Evolutionary conservation across 768 basidiomycete species (phyloP), one percentile per base, ranked within the genome.

Genomic region (Melanogaster broomeanus): DNA sequence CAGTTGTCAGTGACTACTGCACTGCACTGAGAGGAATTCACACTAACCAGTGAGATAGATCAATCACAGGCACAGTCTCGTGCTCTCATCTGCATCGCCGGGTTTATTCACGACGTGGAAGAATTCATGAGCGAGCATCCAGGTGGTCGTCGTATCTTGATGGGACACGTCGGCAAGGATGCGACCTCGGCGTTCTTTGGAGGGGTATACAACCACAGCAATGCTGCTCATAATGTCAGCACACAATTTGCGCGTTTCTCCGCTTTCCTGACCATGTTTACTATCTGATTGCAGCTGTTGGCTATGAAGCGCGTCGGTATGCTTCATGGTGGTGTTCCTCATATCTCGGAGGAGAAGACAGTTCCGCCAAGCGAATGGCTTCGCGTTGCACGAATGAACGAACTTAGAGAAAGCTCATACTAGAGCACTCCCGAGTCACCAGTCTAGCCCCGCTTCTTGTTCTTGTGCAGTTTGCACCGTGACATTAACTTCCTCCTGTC

Each of bases 51-150:
- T 11, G 33, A 34, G 33, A 11, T 11, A 87, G 84, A 82, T 67
- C 80, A 83, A 65, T 73, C 77, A 53, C 83, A 85, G 59, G 77
- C 85, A n/a, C 74, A 80, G 68, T 72, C 73, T 33, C 74, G 82
- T 27, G 72, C 80, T 1, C 69, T 93, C 37, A 75, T 92, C 46
- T 77, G 88, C 48, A 72, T 92, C 43, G 79, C 83, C 25, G 90
- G 90, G 11, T 91, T 87, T 72, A 84, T 93, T 57, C 88, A 90
- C 68, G 90, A 93, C 59, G 79, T 84, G 28, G 76, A 84, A 9
- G 66, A 73, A 7, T 90, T 91, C 64, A 57, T 83, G 27, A 82
- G 85, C 49, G 74, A 82, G 45, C 87, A 89, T 71, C 91, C 91
- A 2, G 91, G 91, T 19, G 91, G 91, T 28, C 71, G 72, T 30